A percentile compares a stretch with the other conserved stretches of the same genome.
phyloP scores from a whole-genome alignment of 495 filamentous ascomycete species.

The Penicillium angulare region DNA sequence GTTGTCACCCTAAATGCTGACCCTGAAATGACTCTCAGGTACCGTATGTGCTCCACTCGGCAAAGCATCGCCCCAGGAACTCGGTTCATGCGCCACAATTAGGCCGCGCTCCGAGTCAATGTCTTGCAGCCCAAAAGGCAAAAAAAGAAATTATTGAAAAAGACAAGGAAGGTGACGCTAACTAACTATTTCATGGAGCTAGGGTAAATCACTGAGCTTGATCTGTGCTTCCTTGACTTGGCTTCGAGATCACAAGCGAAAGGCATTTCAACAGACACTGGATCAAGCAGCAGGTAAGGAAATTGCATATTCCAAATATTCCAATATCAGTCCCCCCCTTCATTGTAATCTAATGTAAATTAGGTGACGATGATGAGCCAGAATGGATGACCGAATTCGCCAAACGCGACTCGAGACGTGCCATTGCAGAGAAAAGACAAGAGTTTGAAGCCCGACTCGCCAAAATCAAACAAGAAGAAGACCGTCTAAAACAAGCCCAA shows the following conservation, averaged over 20 bases:
- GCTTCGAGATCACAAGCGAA: constrained; percentile 81
- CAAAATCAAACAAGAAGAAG: constrained; percentile 67
- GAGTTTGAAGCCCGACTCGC: constrained; percentile 70
- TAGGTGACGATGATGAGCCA: constrained; percentile 70
- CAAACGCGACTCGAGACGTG: constrained; percentile 62
- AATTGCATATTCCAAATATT: not conserved
- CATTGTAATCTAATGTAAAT: not conserved
- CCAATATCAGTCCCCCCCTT: not conserved
- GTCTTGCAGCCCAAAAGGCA: not conserved
- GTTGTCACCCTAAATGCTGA: constrained; percentile 5
- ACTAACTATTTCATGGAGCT: not conserved
- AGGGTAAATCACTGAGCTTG: constrained; percentile 96
- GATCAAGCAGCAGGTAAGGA: constrained; percentile 32
- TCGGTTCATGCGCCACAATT: constrained; percentile 8
- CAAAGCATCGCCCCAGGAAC: constrained; percentile 1
- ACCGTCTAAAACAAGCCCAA: constrained; percentile 50
- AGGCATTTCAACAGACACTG: constrained; percentile 55
- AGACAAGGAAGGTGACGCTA: not conserved
- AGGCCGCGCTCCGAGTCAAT: not conserved
- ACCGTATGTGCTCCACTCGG: constrained; percentile 18
- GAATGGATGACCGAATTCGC: constrained; percentile 85
- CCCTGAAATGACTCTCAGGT: constrained; percentile 27
- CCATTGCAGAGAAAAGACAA: constrained; percentile 61
- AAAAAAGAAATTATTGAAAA: too few relatives aligned
- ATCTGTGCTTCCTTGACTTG: constrained; percentile 93